Evolutionary conservation across 192 early-diverging fungal species (phyloP).

Genomic region (Rhizophlyctis rosea): DNA sequence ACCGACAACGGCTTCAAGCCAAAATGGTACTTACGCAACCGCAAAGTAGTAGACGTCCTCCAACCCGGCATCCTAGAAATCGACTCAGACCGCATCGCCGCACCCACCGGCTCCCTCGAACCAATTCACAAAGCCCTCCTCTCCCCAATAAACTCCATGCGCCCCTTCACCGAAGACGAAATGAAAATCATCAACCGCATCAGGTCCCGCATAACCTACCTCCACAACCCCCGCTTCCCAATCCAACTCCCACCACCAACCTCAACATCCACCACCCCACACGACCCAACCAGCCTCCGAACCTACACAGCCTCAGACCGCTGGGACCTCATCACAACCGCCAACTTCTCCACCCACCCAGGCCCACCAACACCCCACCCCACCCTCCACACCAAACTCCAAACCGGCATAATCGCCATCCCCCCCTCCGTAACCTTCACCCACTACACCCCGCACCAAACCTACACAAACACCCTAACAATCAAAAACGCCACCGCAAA

Average conservation of each 20-base stretch:
- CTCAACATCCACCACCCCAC: conserved; percentile 15
- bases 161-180: conserved; percentile 30
- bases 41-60: conserved; percentile 18
- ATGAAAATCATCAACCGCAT: conserved; percentile 21
- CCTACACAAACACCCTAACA: conserved; percentile 38
- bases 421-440: conserved; percentile 38
- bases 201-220: conserved; percentile 23
- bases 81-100: conserved; percentile 9
- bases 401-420: conserved; percentile 34
- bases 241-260: background rate
- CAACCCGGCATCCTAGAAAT: conserved; percentile 33
- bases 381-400: background rate
- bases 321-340: background rate
- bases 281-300: background rate
- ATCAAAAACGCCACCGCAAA: conserved; percentile 41
- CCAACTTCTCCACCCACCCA: background rate
- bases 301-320: background rate
- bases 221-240: conserved; percentile 38
- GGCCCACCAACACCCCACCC: background rate
- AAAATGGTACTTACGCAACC: conserved; percentile 21
- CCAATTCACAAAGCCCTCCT: background rate
- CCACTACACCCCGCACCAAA: conserved; percentile 43
- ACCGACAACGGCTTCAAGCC: conserved; percentile 27
- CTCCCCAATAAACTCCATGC: conserved; percentile 31
- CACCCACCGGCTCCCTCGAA: conserved; percentile 16